Evolutionary conservation across 2,329 filamentous ascomycete genomes (phyloP).

Genomic region (Polychaeton citri): DNA sequence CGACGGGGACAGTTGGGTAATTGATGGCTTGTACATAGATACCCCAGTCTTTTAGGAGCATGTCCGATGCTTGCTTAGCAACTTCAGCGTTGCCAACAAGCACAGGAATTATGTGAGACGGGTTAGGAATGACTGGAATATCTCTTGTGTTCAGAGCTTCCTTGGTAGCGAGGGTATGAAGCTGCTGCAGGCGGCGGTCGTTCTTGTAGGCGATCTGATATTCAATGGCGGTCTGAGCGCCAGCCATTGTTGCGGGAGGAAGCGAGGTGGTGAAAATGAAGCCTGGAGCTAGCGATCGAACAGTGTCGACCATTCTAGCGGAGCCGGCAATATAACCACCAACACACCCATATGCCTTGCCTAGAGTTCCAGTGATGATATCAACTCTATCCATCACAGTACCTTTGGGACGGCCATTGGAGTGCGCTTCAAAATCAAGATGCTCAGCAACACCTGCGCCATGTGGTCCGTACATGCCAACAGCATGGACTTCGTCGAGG

Average conservation of each 20-base stretch:
- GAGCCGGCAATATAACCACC: conserved; percentile 95
- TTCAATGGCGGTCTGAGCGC: conserved; percentile 79
- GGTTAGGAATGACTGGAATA: conserved; percentile 96
- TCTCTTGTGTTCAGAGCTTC: conserved; percentile 62
- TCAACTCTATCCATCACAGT: conserved; percentile 93
- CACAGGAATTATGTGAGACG: conserved; percentile 88
- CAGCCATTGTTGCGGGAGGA: conserved; percentile 92
- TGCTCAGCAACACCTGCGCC: conserved; percentile 96
- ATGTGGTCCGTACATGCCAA: conserved; percentile 96
- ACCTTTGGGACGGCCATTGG: conserved; percentile 62
- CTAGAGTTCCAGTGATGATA: conserved; percentile 93
- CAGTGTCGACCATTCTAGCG: conserved; percentile 72
- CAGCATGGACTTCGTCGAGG: conserved; percentile 94
- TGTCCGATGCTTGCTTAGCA: conserved; percentile 82
- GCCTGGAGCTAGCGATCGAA: conserved; percentile 86
- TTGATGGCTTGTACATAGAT: conserved; percentile 99
- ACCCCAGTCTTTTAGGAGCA: conserved; percentile 75
- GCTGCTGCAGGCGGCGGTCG: conserved; percentile 82
- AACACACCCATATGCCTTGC: conserved; percentile 95
- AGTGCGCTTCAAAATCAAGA: conserved; percentile 81
- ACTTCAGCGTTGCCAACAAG: conserved; percentile 88
- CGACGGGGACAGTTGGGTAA: conserved; percentile 93
- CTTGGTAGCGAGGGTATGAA: conserved; percentile 93
- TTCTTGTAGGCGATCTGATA: conserved; percentile 79
- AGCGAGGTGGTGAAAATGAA: conserved; percentile 99